phyloP scores from a whole-genome alignment of 805 yeast genomes.

The Blastobotrys attinorum region DNA sequence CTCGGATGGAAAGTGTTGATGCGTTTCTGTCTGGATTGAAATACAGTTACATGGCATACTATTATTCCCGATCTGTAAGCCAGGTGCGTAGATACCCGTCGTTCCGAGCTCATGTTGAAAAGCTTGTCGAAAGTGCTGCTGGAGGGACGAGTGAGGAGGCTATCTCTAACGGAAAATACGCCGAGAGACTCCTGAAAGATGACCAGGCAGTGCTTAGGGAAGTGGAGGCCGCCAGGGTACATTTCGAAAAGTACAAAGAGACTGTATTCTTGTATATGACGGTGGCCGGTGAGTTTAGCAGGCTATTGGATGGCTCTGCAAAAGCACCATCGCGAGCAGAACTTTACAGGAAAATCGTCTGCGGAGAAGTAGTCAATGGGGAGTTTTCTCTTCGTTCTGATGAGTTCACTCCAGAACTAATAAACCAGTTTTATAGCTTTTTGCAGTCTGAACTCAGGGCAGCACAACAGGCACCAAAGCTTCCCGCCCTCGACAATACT shows the following conservation, averaged over 20 bases:
- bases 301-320: not conserved
- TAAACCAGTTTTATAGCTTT: too few species aligned
- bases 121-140: slow-evolving; percentile 8
- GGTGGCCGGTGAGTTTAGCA: not conserved
- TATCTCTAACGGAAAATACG: too few species aligned
- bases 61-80: slow-evolving; percentile 32
- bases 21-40: slow-evolving; percentile 20
- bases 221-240: slow-evolving; percentile 14
- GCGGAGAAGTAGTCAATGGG: not conserved
- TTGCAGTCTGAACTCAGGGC: too few species aligned
- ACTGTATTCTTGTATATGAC: slow-evolving; percentile 3
- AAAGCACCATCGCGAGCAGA: not conserved
- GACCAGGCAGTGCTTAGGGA: slow-evolving; percentile 16
- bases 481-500: not conserved
- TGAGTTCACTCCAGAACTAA: not conserved
- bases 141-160: not conserved
- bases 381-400: not conserved
- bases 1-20: slow-evolving; percentile 18
- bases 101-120: slow-evolving; percentile 23
- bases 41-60: slow-evolving; percentile 30
- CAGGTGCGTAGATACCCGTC: slow-evolving; percentile 27
- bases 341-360: not conserved
- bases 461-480: not conserved
- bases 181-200: slow-evolving; percentile 15
- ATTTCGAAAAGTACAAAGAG: slow-evolving; percentile 12